Evolutionary conservation across 2,329 filamentous ascomycete genomes (phyloP).

Genomic region (Paramyrothecium sp.): DNA sequence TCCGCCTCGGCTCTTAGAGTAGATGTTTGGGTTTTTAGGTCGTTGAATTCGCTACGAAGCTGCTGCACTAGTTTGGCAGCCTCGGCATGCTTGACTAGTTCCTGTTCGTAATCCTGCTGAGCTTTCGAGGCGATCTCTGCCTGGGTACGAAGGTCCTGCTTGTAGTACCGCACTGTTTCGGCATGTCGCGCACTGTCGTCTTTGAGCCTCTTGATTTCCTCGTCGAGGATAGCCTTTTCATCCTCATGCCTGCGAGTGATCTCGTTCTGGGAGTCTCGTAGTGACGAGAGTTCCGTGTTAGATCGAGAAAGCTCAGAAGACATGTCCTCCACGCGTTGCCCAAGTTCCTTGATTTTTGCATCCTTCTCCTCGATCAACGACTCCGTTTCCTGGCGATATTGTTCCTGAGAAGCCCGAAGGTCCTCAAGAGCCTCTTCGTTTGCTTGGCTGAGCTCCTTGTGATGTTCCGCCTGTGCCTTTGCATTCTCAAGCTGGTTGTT

Average conservation of each 20-base stretch:
- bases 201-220: constrained; percentile 77
- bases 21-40: constrained; percentile 76
- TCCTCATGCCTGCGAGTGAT: constrained; percentile 70
- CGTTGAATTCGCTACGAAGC: constrained; percentile 76
- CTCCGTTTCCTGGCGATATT: constrained; percentile 87
- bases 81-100: constrained; percentile 92
- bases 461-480: constrained; percentile 80
- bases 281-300: constrained; percentile 76
- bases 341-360: constrained; percentile 73
- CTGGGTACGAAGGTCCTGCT: constrained; percentile 89
- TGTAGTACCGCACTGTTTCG: constrained; percentile 79
- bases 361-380: constrained; percentile 74
- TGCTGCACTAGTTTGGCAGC: constrained; percentile 83
- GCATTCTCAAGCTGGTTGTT: constrained; percentile 78
- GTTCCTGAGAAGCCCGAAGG: constrained; percentile 76
- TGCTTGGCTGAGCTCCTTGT: constrained; percentile 81
- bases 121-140: constrained; percentile 91
- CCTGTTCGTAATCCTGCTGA: constrained; percentile 92
- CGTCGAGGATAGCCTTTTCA: constrained; percentile 75
- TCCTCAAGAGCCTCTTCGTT: constrained; percentile 85
- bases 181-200: constrained; percentile 79
- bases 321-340: constrained; percentile 81
- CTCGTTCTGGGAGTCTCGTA: constrained; percentile 81
- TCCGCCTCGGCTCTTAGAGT: constrained; percentile 79
- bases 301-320: constrained; percentile 77